phyloP scores from a whole-genome alignment of 129 eudicot species.

The Flaveria bidentis region DNA sequence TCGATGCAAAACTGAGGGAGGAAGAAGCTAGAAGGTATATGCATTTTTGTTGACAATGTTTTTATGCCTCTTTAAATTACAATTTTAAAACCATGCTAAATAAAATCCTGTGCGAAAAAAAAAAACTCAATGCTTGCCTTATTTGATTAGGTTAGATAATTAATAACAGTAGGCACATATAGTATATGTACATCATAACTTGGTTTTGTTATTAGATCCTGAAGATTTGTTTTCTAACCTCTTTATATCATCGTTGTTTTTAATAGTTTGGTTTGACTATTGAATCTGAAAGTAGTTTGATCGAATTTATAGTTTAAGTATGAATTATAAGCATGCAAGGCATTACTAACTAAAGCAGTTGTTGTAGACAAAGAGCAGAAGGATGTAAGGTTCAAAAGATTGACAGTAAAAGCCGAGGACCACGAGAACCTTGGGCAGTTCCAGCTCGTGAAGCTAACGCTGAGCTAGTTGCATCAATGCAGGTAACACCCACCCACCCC shows the following conservation, averaged over 20 bases:
- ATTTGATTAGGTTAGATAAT: constrained; percentile 2
- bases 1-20: constrained; percentile 83
- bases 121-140: background rate
- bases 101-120: too few relatives aligned
- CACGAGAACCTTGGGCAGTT: constrained; percentile 47
- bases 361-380: constrained; percentile 44
- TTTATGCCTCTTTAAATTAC: background rate
- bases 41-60: background rate
- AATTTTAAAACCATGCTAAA: too few relatives aligned
- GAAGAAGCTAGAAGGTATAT: constrained; percentile 71
- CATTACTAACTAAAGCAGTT: constrained; percentile 12
- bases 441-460: constrained; percentile 70
- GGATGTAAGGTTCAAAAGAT: constrained; percentile 45
- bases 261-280: background rate
- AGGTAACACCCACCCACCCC: constrained; percentile 40
- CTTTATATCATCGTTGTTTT: background rate
- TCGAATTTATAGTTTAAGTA: background rate
- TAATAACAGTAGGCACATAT: background rate
- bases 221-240: background rate
- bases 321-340: background rate
- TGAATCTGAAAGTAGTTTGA: background rate
- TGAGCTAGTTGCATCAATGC: constrained; percentile 49
- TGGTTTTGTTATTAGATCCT: too few relatives aligned
- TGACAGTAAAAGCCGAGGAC: constrained; percentile 44
- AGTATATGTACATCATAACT: background rate